Percentiles rank a stretch among this genome's conserved stretches.
Conservation (phyloP, 2,329 filamentous ascomycete genomes). For the Septoria linicola region DNA sequence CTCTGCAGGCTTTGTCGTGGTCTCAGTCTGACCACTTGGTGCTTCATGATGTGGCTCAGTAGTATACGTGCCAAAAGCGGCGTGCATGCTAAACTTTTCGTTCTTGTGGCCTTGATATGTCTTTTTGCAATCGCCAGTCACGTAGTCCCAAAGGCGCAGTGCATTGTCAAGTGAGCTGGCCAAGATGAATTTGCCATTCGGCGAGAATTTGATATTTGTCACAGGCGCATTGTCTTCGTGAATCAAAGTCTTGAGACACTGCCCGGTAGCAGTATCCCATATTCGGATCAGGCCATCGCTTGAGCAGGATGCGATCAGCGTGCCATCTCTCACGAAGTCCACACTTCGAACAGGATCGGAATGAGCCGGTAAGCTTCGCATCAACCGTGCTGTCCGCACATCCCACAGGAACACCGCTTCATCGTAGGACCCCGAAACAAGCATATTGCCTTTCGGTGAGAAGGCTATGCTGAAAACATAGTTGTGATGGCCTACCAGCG, state of each 20-base stretch:
- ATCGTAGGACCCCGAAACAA: conserved; percentile 93
- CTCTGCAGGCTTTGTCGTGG: conserved; percentile 1
- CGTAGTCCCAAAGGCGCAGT: conserved; percentile 92
- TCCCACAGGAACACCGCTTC: conserved; percentile 98
- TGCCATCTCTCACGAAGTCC: conserved; percentile 89
- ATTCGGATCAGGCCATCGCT: conserved; percentile 89
- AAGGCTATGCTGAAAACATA: conserved; percentile 94
- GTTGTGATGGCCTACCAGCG: conserved; percentile 85
- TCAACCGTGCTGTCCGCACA: conserved; percentile 78
- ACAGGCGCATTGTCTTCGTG: conserved; percentile 95
- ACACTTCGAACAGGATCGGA: conserved; percentile 93
- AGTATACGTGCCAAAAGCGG: conserved; percentile 73
- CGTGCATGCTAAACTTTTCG: conserved; percentile 76
- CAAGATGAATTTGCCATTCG: conserved; percentile 89
- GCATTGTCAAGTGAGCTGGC: conserved; percentile 90
- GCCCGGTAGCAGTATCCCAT: conserved; percentile 93
- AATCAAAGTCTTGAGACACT: conserved; percentile 90
- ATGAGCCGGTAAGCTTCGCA: conserved; percentile 89
- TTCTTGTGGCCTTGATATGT: conserved; percentile 95
- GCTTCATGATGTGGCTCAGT: conserved; percentile 21
- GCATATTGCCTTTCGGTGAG: conserved; percentile 95
- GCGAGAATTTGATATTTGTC: conserved; percentile 84
- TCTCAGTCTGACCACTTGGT: not conserved
- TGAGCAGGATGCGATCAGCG: conserved; percentile 85
- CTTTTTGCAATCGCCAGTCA: conserved; percentile 86